Evolutionary conservation across 208 protist species (phyloP).

Genomic region (Trichomonas tenax): DNA sequence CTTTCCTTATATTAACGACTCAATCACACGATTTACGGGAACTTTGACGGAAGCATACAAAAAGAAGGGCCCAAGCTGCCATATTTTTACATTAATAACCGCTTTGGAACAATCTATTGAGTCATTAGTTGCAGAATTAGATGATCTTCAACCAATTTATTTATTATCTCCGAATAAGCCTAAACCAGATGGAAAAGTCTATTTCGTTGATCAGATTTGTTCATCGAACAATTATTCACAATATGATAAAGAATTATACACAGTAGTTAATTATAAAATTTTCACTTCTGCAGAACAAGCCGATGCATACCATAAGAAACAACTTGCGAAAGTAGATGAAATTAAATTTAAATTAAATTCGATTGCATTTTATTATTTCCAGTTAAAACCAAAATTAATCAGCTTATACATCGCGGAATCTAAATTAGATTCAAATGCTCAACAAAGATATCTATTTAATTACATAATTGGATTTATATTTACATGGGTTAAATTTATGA

Average conservation of each 20-base stretch:
- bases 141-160: not conserved
- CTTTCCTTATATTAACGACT: not conserved
- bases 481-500: not conserved
- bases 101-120: not conserved
- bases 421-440: not conserved
- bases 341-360: not conserved
- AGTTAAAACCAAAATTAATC: not conserved
- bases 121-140: not conserved
- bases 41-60: not conserved
- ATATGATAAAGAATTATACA: not conserved
- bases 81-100: not conserved
- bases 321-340: not conserved
- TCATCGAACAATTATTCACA: not conserved
- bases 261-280: not conserved
- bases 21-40: not conserved
- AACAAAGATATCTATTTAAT: not conserved
- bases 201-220: not conserved
- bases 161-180: not conserved
- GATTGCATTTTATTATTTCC: not conserved
- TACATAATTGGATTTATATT: not conserved
- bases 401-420: not conserved
- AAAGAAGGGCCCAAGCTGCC: not conserved
- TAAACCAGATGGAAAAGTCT: not conserved
- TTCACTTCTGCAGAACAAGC: not conserved
- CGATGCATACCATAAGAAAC: not conserved